Evolutionary conservation across 2,329 filamentous ascomycete species (phyloP), one percentile per base, ranked within the genome.

Genomic region (Colletotrichum sidae): DNA sequence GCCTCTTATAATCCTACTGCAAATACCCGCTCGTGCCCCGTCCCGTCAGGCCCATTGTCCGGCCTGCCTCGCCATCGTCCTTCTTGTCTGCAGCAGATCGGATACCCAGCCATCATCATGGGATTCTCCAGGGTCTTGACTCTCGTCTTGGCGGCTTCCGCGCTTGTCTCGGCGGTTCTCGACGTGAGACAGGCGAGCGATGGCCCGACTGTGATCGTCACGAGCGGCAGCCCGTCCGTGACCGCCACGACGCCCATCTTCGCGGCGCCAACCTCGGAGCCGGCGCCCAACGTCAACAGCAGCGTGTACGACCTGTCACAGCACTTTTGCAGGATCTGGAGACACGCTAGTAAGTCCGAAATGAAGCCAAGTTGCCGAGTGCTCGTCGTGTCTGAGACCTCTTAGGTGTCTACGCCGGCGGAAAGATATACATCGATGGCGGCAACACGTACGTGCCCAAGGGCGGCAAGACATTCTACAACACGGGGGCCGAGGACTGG

Each of bases 391-490:
- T 51, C 47, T 52, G 9, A 58, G 8, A 3, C 6, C 6, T 1
- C 10, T 0, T 10, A 70, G 68, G 68, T 41, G 64, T 69, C n/a
- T 55, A 57, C 10, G 69, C 69, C 34, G 60, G 66, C n/a, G 69
- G 67, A 10, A 71, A 69, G 47, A 67, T 71, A 1, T 71, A 70
- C 45, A 66, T 71, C 2, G 69, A 71, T 33, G 68, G 69, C 42
- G 68, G 69, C 3, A 68, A 70, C 41, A 68, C 65, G 2, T 69
- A 69, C 34, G 60, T 69, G 38, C 69, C 69, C 1, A 60, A 47
- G 34, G 46, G 54, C 46, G 54, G 55, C 2, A 53, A 56, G 9
- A 63, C 46, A 2, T 68, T 67, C 49, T 57, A 51, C 47, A 59
- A 56, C 17, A 70, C 67, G 0, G n/a, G 42, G 3, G 51, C 57